Percentiles rank a stretch among this genome's conserved stretches.
phyloP scores from a whole-genome alignment of 2,329 filamentous ascomycete species.

The Didymella keratinophila region DNA sequence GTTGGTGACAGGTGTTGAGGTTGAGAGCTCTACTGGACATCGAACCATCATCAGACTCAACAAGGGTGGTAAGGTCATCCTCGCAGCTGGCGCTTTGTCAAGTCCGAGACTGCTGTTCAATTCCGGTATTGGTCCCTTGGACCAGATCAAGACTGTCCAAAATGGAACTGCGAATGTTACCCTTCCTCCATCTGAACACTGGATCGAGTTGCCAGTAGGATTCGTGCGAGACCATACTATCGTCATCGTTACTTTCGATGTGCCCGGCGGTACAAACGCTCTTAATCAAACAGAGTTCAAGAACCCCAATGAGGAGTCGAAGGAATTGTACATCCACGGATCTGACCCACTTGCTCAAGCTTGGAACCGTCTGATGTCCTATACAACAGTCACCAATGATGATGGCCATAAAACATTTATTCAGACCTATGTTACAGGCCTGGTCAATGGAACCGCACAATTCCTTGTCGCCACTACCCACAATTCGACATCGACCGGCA shows the following conservation, averaged over 20 bases:
- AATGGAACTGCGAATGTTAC: not conserved
- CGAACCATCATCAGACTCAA: not conserved
- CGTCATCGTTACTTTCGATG: slow-evolving; percentile 17
- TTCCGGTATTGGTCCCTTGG: not conserved
- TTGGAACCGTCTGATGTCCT: not conserved
- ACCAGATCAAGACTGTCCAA: not conserved
- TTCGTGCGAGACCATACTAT: not conserved
- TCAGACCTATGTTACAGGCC: not conserved
- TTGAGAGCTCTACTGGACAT: not conserved
- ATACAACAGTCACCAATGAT: not conserved
- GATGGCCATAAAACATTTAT: not conserved
- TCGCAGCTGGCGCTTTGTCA: not conserved
- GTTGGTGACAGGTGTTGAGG: not conserved
- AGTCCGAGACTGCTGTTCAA: not conserved
- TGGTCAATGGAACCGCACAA: not conserved
- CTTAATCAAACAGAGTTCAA: slow-evolving; percentile 11
- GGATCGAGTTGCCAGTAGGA: not conserved
- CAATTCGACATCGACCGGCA: not conserved
- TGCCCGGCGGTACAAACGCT: slow-evolving; percentile 21
- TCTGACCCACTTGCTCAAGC: not conserved
- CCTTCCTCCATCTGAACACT: not conserved
- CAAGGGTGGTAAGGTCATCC: not conserved
- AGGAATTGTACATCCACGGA: not conserved
- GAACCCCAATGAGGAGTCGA: not conserved
- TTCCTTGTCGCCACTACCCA: not conserved